Evolutionary conservation across 768 basidiomycete genomes (phyloP), one percentile per base, ranked within the genome.

Genomic region (Clathrus columnatus): DNA sequence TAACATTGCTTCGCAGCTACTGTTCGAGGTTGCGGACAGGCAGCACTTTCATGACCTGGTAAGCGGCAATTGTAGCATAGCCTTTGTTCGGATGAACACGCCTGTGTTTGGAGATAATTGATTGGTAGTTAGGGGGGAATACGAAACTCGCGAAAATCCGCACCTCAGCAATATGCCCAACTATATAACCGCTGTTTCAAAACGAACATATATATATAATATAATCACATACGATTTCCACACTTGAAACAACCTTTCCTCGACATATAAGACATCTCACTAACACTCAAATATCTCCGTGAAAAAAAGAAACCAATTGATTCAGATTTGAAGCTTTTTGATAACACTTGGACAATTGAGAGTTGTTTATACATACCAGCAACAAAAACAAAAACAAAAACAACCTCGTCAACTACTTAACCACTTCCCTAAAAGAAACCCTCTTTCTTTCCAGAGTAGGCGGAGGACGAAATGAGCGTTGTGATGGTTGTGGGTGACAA

Each of bases 1-100:
- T 93, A 95, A 68, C 92, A 95, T 69, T 94, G 90, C 71, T 91
- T 93, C 27, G 86, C 82, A 49, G 87, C 79, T 45, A 85, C 85
- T 41, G 82, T 85, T 59, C 89, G 81, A 36, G 91, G 91, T 61
- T 82, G 82, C 41, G 90, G 86, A 68, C 92, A 94, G 54, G 86
- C 82, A 54, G 87, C 84, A 18, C 87, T 91, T 70, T 94, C 91
- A 63, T 94, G 92, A 41, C 92, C 92, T n/a, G 91, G 87, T 67
- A 92, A 87, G 61, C 89, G 84, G 69, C 92, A 95, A 68, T 94
- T 95, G 73, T 92, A 95, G 73, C 92, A 95, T 57, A 95, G 80
- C 63, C 90, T 82, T 68, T 88, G 82, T 64, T 87, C 87, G 60
- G 88, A 89, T 46, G 89, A 79, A 68, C 91, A 95, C 64, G 53